phyloP scores from a whole-genome alignment of 163 green algal species.

The Scenedesmus sp. region DNA sequence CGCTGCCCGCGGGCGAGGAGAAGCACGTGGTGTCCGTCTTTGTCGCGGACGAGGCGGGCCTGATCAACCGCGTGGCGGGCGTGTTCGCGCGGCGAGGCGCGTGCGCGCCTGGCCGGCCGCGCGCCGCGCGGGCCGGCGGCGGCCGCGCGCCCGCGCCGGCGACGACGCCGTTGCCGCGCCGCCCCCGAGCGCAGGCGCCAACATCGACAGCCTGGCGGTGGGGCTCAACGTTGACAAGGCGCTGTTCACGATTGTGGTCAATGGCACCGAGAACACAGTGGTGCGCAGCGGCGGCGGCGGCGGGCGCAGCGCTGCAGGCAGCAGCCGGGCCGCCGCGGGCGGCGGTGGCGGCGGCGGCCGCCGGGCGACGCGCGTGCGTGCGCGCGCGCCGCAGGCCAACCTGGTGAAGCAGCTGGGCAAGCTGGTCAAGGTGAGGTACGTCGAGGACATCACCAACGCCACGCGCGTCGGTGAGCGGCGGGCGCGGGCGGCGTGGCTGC shows the following conservation, averaged over 20 bases:
- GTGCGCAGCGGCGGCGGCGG: conserved; percentile 46
- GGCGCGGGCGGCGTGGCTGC: too few relatives aligned
- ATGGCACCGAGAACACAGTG: conserved; percentile 73
- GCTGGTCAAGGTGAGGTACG: conserved; percentile 96
- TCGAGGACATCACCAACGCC: conserved; percentile 93
- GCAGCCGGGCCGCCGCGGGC: not conserved
- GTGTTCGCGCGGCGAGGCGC: conserved; percentile 92
- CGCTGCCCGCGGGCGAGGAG: conserved; percentile 81
- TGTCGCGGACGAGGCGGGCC: conserved; percentile 94
- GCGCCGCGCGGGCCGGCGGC: too few relatives aligned
- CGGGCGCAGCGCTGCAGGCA: not conserved
- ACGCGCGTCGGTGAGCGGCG: conserved; percentile 78
- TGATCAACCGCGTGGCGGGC: conserved; percentile 98
- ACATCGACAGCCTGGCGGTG: conserved; percentile 98
- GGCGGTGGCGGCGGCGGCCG: not conserved
- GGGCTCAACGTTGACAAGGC: conserved; percentile 93
- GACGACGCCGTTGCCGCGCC: too few relatives aligned
- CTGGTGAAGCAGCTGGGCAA: conserved; percentile 92
- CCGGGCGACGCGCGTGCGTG: not conserved
- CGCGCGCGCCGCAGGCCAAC: conserved; percentile 58
- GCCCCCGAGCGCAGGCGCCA: conserved; percentile 86
- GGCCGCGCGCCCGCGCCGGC: too few relatives aligned
- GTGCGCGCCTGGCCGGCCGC: too few relatives aligned
- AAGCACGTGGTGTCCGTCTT: conserved; percentile 97
- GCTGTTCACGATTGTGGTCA: conserved; percentile 96